Conservation (phyloP, 805 yeast genomes). For the Pichia rugopelliculosa region DNA sequence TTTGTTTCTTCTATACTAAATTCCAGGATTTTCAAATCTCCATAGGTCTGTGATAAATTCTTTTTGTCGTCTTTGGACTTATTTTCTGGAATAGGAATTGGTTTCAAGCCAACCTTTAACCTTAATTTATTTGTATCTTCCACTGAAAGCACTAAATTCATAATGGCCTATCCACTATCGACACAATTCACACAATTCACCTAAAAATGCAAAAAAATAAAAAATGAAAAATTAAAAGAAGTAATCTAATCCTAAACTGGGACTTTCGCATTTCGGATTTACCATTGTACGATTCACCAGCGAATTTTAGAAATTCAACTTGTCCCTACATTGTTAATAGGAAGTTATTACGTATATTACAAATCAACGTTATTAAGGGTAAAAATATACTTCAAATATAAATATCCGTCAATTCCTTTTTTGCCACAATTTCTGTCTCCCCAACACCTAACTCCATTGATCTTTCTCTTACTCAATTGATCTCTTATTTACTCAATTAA, state of each 20-base stretch:
- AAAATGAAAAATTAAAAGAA: not conserved
- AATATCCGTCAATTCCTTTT: no score
- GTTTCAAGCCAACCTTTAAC: constrained; percentile 34
- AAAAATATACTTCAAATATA: no score
- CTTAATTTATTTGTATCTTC: constrained; percentile 44
- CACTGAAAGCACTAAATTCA: constrained; percentile 25
- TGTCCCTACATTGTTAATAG: no score
- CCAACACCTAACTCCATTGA: no score
- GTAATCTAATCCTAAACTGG: no score
- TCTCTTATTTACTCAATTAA: not conserved
- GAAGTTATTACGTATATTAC: no score
- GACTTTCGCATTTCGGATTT: no score
- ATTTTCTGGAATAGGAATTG: constrained; percentile 30
- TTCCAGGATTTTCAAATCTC: constrained; percentile 13
- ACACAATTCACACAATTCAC: no score
- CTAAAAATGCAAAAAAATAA: not conserved
- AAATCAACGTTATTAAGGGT: no score
- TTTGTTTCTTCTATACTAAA: constrained; percentile 41
- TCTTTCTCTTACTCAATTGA: not conserved
- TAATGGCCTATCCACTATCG: not conserved
- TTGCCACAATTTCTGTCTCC: no score
- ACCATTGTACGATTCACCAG: no score
- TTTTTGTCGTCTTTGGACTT: not conserved
- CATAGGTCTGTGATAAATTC: not conserved
- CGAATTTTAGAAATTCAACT: no score